Conservation (phyloP, 2,329 filamentous ascomycete species). For the Nigrospora sphaerica region DNA sequence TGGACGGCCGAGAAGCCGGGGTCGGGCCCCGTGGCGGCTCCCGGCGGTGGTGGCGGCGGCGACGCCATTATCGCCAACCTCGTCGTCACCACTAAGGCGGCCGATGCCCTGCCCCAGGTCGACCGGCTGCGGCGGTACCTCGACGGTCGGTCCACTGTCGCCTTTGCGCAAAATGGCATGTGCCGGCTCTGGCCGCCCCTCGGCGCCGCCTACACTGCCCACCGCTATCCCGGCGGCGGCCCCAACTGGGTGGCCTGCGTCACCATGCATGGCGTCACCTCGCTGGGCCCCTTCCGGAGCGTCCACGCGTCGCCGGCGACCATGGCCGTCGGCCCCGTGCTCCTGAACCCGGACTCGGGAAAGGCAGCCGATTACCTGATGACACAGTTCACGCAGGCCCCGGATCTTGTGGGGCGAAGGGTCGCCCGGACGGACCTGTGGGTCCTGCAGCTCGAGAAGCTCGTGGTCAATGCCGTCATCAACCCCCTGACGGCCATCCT, state of each 20-base stretch:
- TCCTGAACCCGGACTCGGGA: slow-evolving; percentile 13
- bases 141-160: slow-evolving; percentile 60
- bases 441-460: slow-evolving; percentile 73
- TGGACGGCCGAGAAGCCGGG: slow-evolving; percentile 40
- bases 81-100: slow-evolving; percentile 72
- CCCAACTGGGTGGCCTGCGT: slow-evolving; percentile 70
- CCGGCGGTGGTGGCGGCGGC: slow-evolving; percentile 23
- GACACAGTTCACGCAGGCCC: slow-evolving; percentile 31
- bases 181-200: slow-evolving; percentile 54
- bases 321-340: slow-evolving; percentile 39
- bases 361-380: slow-evolving; percentile 27
- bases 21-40: slow-evolving; percentile 29
- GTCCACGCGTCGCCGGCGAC: slow-evolving; percentile 43
- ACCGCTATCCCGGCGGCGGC: slow-evolving; percentile 27
- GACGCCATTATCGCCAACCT: slow-evolving; percentile 57
- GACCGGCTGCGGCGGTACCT: slow-evolving; percentile 54
- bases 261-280: slow-evolving; percentile 49
- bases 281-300: slow-evolving; percentile 41
- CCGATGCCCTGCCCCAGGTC: slow-evolving; percentile 55
- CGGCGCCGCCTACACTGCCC: slow-evolving; percentile 32
- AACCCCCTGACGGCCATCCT: slow-evolving; percentile 81
- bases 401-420: slow-evolving; percentile 31
- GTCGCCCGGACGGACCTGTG: slow-evolving; percentile 39
- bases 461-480: slow-evolving; percentile 72
- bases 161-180: slow-evolving; percentile 85